phyloP scores from a whole-genome alignment of 345 rosid genomes.

The Lepidium sativum region DNA sequence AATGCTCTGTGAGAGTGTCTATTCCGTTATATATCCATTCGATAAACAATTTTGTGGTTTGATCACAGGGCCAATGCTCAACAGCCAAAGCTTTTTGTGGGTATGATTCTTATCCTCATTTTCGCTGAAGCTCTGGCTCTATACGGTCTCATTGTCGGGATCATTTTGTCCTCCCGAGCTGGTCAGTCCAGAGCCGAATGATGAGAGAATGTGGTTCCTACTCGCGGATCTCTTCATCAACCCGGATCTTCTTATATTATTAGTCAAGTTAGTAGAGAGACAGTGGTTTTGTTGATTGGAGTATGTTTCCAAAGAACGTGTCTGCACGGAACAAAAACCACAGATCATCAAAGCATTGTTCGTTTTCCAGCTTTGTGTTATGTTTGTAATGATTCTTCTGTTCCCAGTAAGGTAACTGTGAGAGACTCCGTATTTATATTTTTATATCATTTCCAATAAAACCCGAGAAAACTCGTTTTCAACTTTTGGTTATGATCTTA shows the following conservation, averaged over 20 bases:
- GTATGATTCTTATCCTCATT: constrained; percentile 90
- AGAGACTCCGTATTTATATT: not conserved
- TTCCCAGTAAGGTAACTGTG: constrained; percentile 11
- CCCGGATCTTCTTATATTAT: constrained; percentile 1
- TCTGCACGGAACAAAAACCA: constrained; percentile 7
- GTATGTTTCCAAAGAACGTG: constrained; percentile 7
- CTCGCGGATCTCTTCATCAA: not conserved
- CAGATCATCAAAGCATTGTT: not conserved
- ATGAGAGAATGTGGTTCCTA: constrained; percentile 17
- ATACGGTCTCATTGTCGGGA: constrained; percentile 81
- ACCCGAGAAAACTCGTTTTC: constrained; percentile 13
- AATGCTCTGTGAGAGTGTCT: not conserved
- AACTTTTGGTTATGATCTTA: too few species aligned
- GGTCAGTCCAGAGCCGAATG: constrained; percentile 90
- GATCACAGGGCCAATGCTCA: constrained; percentile 77
- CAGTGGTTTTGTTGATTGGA: constrained; percentile 6
- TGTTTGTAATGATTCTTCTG: constrained; percentile 21
- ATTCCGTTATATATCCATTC: not conserved
- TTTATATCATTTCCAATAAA: constrained; percentile 7
- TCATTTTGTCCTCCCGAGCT: constrained; percentile 90
- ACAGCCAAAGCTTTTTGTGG: constrained; percentile 92
- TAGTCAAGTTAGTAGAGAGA: constrained; percentile 13
- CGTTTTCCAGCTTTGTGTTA: constrained; percentile 5
- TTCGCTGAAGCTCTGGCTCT: constrained; percentile 88
- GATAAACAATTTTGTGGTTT: constrained; percentile 8